Base-by-base conservation (phyloP, 495 filamentous ascomycete genomes). In the Penicillium bialowiezense region DNA sequence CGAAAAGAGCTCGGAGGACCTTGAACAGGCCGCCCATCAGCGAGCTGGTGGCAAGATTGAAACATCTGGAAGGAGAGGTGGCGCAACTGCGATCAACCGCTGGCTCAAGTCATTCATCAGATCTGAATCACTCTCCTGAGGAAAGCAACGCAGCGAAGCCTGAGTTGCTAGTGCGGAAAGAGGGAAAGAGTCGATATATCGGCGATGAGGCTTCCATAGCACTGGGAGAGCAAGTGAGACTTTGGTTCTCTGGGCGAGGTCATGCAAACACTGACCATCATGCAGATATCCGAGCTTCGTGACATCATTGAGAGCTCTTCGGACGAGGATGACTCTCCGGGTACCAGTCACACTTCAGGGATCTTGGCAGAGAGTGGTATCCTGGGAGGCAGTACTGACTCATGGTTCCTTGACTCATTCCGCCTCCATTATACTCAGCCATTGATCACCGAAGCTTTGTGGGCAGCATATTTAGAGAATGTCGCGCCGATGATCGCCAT, bases 41-140 rank as follows among this genome's bases (percentile, higher is more conserved):
- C 28, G 87, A 90, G 56, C 63, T 91, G n/a, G n/a, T n/a, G n/a
- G 9, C 69, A 90, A 64, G 81, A 85, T 53, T 93, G 59, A 70
- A 80, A 33, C 81, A 82, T 56, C 62, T 91, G 18, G 88, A 91
- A 56, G 81, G 81, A 13, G 87, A 91, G 18, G 86, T 91, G 8
- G 70, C 83, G 20, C 34, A 36, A 37, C 60, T 89, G 33, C 73
- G 75, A 5, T 40, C 41, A 32, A 34, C 20, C 34, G 29, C 31
- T 29, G 17, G 34, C 23, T n/a, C 9, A 29, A 24, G 12, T 17
- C 8, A 6, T n/a, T 18, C 18, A 21, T 41, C 8, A 13, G 13
- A 13, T 41, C 29, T 3, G 14, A 33, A 3, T 31, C 17, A 13
- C 7, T 9, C 10, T 32, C 15, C 10, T 15, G 17, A 15, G 2